Evolutionary conservation across 2,329 filamentous ascomycete genomes (phyloP), one percentile per base, ranked within the genome.

Genomic region (Penicillium sp.): DNA sequence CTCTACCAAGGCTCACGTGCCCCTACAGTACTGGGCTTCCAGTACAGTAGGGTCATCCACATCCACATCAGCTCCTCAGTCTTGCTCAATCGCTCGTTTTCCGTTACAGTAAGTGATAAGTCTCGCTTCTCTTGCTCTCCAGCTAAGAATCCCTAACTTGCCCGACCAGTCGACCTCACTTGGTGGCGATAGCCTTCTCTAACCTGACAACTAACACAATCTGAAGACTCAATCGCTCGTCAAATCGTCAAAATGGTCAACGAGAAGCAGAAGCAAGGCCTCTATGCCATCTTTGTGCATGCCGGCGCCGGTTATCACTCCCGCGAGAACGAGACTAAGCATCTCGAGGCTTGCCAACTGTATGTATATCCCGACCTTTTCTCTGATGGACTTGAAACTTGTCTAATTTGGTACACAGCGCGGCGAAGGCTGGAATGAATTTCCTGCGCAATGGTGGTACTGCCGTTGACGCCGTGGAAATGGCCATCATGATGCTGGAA

Each of bases 281-380:
- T 88, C 10, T 88, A 88, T 60, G 93, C 92, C 62, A 94, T 99
- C 56, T 98, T 97, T 76, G 89, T 99, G 49, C 95, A 99, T 78
- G 95, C 94, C 40, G 95, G 95, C 37, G 95, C 95, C 17, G 95
- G 95, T 4, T 99, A 92, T 72, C 95, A 99, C 76, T 97, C 93
- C 73, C 82, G 86, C 26, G 86, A 91, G 63, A 98, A 98, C 73
- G 93, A 99, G 75, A 83, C 85, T 59, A 84, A 91, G 40, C 95
- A 99, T 73, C 85, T 99, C 10, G 84, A 89, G 72, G 93, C 93
- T 45, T 98, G 95, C 77, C 89, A 90, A 72, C 89, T 94, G 94
- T 97, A 83, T 79, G 92, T 82, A 30, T 51, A 17, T 9, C 35
- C 8, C 2, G 1, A 35, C 2, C 4, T 2, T 33, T 22, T 28